Evolutionary conservation across 441 rosid genomes (phyloP).

Genomic region (Croton setiger): DNA sequence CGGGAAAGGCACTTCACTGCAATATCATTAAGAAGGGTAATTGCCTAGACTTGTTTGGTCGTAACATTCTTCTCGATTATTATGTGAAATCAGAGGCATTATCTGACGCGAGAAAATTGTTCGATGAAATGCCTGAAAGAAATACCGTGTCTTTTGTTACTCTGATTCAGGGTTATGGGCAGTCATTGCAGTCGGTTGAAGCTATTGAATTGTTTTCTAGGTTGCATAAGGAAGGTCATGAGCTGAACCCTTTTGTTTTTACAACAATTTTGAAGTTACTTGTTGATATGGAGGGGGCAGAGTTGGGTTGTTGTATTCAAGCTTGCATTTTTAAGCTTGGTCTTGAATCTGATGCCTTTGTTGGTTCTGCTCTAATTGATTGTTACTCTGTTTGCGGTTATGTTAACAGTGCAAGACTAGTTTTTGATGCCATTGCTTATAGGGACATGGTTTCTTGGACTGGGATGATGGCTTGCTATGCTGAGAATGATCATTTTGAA

Average conservation of each 20-base stretch:
- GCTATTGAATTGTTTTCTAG: conserved; percentile 44
- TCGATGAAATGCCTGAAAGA: conserved; percentile 72
- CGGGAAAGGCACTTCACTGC: conserved; percentile 57
- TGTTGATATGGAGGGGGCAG: conserved; percentile 51
- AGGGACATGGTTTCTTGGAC: conserved; percentile 90
- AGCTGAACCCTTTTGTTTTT: conserved; percentile 76
- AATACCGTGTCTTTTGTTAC: conserved; percentile 71
- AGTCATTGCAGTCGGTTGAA: conserved; percentile 31
- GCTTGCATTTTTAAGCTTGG: conserved; percentile 76
- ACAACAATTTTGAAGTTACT: conserved; percentile 65
- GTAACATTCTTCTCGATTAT: conserved; percentile 55
- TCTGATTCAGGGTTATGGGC: conserved; percentile 44
- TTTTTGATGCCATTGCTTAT: conserved; percentile 50
- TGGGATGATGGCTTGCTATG: conserved; percentile 68
- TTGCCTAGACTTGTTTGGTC: conserved; percentile 69
- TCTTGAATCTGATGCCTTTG: conserved; percentile 52
- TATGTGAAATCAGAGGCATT: conserved; percentile 40
- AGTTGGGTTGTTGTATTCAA: conserved; percentile 48
- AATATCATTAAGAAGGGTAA: conserved; percentile 58
- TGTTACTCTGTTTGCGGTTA: conserved; percentile 57
- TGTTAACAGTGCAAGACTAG: conserved; percentile 49
- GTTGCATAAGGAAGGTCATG: conserved; percentile 70
- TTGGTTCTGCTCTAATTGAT: conserved; percentile 75
- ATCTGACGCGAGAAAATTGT: conserved; percentile 47
- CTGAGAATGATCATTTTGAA: conserved; percentile 57